A percentile compares a stretch with the other conserved stretches of the same genome.
phyloP scores from a whole-genome alignment of 768 basidiomycete species.

The Lactifluus subvellereus region DNA sequence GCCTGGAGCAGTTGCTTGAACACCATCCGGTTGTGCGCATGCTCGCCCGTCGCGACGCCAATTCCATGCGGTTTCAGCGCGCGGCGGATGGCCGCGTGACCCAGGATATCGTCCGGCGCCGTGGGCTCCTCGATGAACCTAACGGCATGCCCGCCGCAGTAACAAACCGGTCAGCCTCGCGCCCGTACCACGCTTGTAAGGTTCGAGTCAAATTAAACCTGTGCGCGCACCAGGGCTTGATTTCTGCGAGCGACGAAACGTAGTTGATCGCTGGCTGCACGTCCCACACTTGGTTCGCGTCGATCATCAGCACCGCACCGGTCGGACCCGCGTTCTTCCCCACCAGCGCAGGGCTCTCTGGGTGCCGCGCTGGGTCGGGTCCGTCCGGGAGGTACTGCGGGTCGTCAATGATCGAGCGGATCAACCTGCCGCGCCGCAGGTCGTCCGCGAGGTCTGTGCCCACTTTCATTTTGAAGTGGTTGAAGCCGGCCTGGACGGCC shows the following conservation, averaged over 20 bases:
- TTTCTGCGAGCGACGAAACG: constrained; percentile 66
- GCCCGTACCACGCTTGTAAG: background rate
- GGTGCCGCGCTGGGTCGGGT: constrained; percentile 46
- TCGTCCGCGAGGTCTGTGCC: constrained; percentile 79
- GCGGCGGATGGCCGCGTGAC: constrained; percentile 74
- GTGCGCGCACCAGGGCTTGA: constrained; percentile 76
- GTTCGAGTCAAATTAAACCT: constrained; percentile 28
- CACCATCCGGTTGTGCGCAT: constrained; percentile 91
- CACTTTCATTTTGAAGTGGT: constrained; percentile 99
- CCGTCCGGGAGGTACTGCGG: constrained; percentile 71
- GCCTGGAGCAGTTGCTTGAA: constrained; percentile 92
- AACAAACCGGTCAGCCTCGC: background rate
- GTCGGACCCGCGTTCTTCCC: constrained; percentile 95
- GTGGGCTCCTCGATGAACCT: constrained; percentile 96
- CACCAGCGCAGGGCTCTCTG: constrained; percentile 52
- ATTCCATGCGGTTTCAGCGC: constrained; percentile 74
- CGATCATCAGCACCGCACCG: constrained; percentile 93
- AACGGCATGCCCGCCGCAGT: background rate
- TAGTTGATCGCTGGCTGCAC: constrained; percentile 91
- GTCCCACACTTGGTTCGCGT: constrained; percentile 97
- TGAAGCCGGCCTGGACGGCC: constrained; percentile 83
- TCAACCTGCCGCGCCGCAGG: constrained; percentile 79
- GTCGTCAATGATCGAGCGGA: constrained; percentile 93
- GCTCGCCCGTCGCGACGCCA: constrained; percentile 91
- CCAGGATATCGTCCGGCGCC: constrained; percentile 85